Base-by-base conservation (phyloP, 2,329 filamentous ascomycete species). In the Grosmannia serpens region DNA sequence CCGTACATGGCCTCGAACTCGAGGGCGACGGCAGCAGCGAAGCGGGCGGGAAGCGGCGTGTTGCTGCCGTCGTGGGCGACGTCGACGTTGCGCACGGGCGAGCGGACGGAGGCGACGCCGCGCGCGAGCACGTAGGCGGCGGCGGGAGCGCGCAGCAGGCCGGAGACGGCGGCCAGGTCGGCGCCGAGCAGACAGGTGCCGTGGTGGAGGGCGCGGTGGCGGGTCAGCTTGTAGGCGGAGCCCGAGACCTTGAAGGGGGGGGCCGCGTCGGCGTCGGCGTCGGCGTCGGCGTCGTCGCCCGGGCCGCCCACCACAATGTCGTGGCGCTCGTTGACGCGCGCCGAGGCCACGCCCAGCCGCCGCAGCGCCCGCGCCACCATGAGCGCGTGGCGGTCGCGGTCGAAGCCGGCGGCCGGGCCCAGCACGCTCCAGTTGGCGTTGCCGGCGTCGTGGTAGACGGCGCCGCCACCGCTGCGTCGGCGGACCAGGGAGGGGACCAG, bases 381-480 rank as follows among this genome's bases (percentile, higher is more conserved):
- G 68, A 90, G 83, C 17, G 91, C 92, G 73, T 97, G 89, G 68
- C 83, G 88, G 74, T 96, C 82, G 33, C 94, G 83, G 62, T 92
- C 87, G 69, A 97, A 97, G 1, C 72, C 74, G 0, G 77, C 76
- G 0, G 88, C 82, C 2, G 91, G 91, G 63, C 86, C 90, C 54
- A 95, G 95, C 58, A 97, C 89, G 68, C 87, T 88, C 78, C 91
- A 99, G 72, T 99, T 99, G 64, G 96, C 81, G 70, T 99, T 99
- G 58, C 92, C 92, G 49, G 78, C 73, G 70, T 97, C 94, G 71
- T 99, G 94, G 69, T 95, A 97, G 56, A 99, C 94, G 2, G 94
- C 85, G 52, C 94, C 94, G 54, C 94, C 94, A 31, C 94, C 94
- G 26, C 87, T 91, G 55, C 92, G 83, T 22, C 94, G 82, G 15